Evolutionary conservation across 345 rosid genomes (phyloP).

Genomic region (Gossypioides kirkii): DNA sequence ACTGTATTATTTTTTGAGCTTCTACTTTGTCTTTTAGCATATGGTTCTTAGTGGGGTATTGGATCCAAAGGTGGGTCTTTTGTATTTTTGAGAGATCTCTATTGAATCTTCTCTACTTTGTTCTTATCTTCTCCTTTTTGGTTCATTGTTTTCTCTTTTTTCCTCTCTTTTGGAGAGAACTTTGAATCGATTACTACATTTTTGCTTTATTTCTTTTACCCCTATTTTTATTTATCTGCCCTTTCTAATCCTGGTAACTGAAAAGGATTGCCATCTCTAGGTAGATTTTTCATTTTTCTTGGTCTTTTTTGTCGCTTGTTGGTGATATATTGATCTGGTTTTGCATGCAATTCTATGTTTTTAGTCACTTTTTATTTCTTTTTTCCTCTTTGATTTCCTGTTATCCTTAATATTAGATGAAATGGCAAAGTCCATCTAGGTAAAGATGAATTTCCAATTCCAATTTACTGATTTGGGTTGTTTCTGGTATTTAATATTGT

Average conservation of each 20-base stretch:
- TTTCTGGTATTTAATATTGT: neutral
- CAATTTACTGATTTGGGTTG: neutral
- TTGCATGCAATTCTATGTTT: constrained; percentile 15
- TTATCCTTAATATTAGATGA: neutral
- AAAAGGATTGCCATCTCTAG: constrained; percentile 21
- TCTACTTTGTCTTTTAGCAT: constrained; percentile 9
- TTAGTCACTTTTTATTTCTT: neutral
- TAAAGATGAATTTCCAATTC: too few species aligned
- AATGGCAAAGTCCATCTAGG: neutral
- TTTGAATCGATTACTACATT: constrained; percentile 9
- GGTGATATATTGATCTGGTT: constrained; percentile 19
- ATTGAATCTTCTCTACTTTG: constrained; percentile 51
- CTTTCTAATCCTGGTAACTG: neutral
- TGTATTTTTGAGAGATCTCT: constrained; percentile 40
- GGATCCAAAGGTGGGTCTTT: constrained; percentile 16
- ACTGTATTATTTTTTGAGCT: neutral
- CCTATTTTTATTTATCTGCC: neutral
- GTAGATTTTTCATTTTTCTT: constrained; percentile 7
- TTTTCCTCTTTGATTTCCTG: neutral
- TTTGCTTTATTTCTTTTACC: neutral
- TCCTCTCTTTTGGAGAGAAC: neutral
- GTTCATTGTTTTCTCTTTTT: neutral
- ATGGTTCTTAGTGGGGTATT: constrained; percentile 6
- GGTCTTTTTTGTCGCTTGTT: neutral
- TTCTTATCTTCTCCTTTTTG: constrained; percentile 25